Conservation (phyloP, 768 basidiomycete genomes). For the Kondoa malvinella region DNA sequence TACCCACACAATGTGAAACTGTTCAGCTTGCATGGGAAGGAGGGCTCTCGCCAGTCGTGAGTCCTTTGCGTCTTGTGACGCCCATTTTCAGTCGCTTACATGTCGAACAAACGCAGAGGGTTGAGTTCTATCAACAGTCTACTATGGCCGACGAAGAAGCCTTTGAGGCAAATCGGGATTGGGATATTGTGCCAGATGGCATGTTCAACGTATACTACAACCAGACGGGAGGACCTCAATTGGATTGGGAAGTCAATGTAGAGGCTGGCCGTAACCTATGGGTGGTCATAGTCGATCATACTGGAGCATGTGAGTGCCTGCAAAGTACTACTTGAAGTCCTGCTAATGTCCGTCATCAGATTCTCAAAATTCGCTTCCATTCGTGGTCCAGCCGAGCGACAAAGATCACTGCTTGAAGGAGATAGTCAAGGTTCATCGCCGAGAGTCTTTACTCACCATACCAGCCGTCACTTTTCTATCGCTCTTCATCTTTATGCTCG, state of each 20-base stretch:
- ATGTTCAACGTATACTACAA: not conserved
- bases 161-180: too few relatives aligned
- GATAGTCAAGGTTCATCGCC: not conserved
- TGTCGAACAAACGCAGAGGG: too few relatives aligned
- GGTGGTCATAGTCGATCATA: not conserved
- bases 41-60: not conserved
- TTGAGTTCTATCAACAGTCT: not conserved
- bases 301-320: not conserved
- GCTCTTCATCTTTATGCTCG: not conserved
- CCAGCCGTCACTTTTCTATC: not conserved
- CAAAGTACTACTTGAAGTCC: too few relatives aligned
- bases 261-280: not conserved
- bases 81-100: not conserved
- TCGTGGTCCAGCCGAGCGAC: not conserved
- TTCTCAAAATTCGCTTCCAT: not conserved
- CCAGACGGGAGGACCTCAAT: not conserved
- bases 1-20: too few relatives aligned
- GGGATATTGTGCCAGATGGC: not conserved
- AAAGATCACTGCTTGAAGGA: not conserved
- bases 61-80: not conserved
- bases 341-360: too few relatives aligned
- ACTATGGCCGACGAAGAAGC: too few relatives aligned
- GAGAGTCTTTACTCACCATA: not conserved
- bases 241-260: not conserved
- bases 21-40: not conserved